Percentiles rank a stretch among this genome's conserved stretches.
phyloP scores from a whole-genome alignment of 768 basidiomycete species.

The Cystobasidium ongulense region DNA sequence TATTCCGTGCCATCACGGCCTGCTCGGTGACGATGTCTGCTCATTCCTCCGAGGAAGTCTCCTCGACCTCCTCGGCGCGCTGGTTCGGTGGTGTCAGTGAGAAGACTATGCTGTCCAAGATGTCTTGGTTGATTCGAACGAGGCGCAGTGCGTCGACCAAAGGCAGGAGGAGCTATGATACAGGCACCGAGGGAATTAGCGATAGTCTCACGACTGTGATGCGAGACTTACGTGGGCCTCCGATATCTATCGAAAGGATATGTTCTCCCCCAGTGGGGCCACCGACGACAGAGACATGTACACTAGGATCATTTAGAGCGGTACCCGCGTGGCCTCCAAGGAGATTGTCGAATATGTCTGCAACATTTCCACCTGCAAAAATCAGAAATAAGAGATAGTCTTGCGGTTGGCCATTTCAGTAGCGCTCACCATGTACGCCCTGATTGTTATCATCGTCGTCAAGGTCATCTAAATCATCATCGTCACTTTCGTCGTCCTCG shows the following conservation, averaged over 20 bases:
- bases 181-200: not conserved
- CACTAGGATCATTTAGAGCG: constrained; percentile 39
- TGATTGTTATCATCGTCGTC: constrained; percentile 35
- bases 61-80: not conserved
- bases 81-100: constrained; percentile 52
- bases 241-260: constrained; percentile 22
- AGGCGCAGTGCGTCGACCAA: not conserved
- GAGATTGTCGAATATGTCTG: constrained; percentile 28
- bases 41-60: constrained; percentile 46
- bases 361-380: constrained; percentile 2
- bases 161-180: not conserved
- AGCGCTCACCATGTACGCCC: constrained; percentile 17
- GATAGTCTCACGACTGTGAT: not conserved
- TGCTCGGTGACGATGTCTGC: constrained; percentile 49
- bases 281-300: constrained; percentile 26
- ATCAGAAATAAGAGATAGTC: not conserved
- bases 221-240: constrained; percentile 35
- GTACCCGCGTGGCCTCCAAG: constrained; percentile 33
- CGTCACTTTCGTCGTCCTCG: constrained; percentile 45
- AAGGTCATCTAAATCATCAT: constrained; percentile 34
- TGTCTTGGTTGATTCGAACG: constrained; percentile 7
- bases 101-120: constrained; percentile 69
- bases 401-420: not conserved
- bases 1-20: constrained; percentile 50
- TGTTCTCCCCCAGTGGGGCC: constrained; percentile 25